Conservation (phyloP, 2,329 filamentous ascomycete genomes). For the Rachicladosporium sp. region DNA sequence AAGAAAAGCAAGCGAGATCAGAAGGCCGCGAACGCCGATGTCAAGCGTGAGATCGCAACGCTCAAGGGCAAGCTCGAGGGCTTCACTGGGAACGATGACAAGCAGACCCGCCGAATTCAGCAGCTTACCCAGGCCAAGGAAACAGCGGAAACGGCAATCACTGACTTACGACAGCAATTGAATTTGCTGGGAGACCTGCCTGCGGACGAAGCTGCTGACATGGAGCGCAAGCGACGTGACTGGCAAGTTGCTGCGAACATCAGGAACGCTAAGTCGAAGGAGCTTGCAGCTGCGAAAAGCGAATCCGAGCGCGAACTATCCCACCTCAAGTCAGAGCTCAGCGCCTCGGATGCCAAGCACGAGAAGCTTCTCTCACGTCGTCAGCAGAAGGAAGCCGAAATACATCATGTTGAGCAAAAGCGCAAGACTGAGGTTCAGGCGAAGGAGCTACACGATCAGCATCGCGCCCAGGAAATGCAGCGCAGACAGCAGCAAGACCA, state of each 20-base stretch:
- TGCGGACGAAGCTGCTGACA: slow-evolving; percentile 46
- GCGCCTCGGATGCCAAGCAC: slow-evolving; percentile 51
- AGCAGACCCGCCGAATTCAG: slow-evolving; percentile 59
- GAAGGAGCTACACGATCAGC: too few relatives aligned
- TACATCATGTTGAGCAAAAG: slow-evolving; percentile 57
- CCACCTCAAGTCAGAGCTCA: slow-evolving; percentile 51
- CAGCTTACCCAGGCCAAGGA: slow-evolving; percentile 65
- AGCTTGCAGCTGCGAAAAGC: slow-evolving; percentile 51
- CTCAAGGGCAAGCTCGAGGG: slow-evolving; percentile 53
- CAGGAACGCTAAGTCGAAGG: slow-evolving; percentile 37
- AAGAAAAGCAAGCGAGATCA: slow-evolving; percentile 65
- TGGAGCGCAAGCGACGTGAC: slow-evolving; percentile 44
- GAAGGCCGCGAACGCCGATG: slow-evolving; percentile 52
- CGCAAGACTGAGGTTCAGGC: slow-evolving; percentile 18
- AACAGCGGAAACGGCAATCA: slow-evolving; percentile 52
- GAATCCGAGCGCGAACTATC: slow-evolving; percentile 52
- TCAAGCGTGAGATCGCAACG: slow-evolving; percentile 63
- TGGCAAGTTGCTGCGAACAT: slow-evolving; percentile 44
- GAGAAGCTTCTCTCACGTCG: slow-evolving; percentile 63
- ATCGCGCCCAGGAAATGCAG: too few relatives aligned
- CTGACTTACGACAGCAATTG: slow-evolving; percentile 46
- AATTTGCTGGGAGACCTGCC: slow-evolving; percentile 53
- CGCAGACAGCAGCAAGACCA: too few relatives aligned
- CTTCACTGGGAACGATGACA: slow-evolving; percentile 62
- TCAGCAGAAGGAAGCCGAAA: slow-evolving; percentile 59